phyloP scores from a whole-genome alignment of 2,329 filamentous ascomycete genomes.

The Aspergillus fructus region DNA sequence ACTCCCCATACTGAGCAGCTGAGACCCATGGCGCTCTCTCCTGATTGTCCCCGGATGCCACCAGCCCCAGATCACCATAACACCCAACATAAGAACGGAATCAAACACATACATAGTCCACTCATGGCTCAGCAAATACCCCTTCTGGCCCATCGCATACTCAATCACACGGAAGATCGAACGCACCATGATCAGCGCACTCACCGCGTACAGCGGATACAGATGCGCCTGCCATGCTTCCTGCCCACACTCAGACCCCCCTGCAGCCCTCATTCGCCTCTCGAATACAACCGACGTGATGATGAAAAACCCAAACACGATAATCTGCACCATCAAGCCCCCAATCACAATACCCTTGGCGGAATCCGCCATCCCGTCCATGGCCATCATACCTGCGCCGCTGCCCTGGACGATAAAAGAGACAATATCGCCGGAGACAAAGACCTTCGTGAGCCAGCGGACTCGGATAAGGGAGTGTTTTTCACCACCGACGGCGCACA shows the following conservation, averaged over 20 bases:
- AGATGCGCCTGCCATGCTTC: slow-evolving; percentile 8
- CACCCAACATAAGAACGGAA: slow-evolving; percentile 36
- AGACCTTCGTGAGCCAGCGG: slow-evolving; percentile 48
- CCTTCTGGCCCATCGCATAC: slow-evolving; percentile 44
- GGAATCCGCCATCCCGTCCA: background rate
- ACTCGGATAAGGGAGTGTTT: slow-evolving; percentile 44
- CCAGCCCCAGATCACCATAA: slow-evolving; percentile 11
- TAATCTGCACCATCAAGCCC: slow-evolving; percentile 28
- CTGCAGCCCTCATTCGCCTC: slow-evolving; percentile 15
- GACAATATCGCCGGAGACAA: slow-evolving; percentile 50
- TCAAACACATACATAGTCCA: slow-evolving; percentile 49
- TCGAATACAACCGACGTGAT: slow-evolving; percentile 23
- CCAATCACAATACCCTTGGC: slow-evolving; percentile 19
- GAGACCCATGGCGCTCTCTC: background rate
- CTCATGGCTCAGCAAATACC: slow-evolving; percentile 44
- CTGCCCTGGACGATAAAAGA: slow-evolving; percentile 48
- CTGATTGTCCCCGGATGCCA: slow-evolving; percentile 8
- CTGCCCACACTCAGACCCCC: background rate
- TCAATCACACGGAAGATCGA: slow-evolving; percentile 52
- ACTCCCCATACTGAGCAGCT: background rate
- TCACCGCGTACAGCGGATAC: slow-evolving; percentile 23
- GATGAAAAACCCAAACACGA: slow-evolving; percentile 28
- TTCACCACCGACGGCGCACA: slow-evolving; percentile 43
- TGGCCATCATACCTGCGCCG: slow-evolving; percentile 22
- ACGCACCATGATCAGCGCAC: slow-evolving; percentile 42